Evolutionary conservation across 495 filamentous ascomycete species (phyloP), one percentile per base, ranked within the genome.

Genomic region (Neurospora africana): DNA sequence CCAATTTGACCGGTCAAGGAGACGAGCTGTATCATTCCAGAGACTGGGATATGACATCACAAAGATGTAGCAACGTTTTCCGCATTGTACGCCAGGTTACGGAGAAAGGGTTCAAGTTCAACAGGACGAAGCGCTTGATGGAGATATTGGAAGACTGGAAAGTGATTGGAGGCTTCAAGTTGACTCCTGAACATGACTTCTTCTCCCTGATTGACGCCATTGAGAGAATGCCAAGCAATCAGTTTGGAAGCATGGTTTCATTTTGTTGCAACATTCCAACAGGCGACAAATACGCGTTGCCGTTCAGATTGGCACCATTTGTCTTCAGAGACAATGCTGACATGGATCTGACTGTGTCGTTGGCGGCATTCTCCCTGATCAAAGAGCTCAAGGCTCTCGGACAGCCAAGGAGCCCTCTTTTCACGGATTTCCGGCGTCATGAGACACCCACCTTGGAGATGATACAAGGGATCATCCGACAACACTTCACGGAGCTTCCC

Each of bases 241-340:
- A 36, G 27, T 65, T 65, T 65, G 70, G 70, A 19, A 71, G 43
- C 43, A 47, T 71, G n/a, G 70, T 71, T 13, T 47, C 47, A 17
- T 61, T 61, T 15, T 65, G 47, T n/a, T 38, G 33, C 30, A 36
- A 53, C 30, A 65, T 53, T 17, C 41, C 2, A 0, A 5, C 41
- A 33, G 33, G 11, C n/a, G 30, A 61, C 43, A 47, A 47, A 21
- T 71, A 71, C 11, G 70, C 13, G n/a, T 30, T 53, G n/a, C 70
- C 58, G n/a, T 71, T 71, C 36, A 71, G 58, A 36, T 23, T 71
- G 21, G 43, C 70, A 4, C 70, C 58, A n/a, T 17, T 71, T 11
- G 38, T 53, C 40, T 71, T 71, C 21, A 13, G 23, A 15, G 41
- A 33, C 13, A 38, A 65, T 30, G 21, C 40, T 13, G n/a, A 71